Base-by-base conservation (phyloP, 441 rosid species). In the Pelargonium fulgidum region DNA sequence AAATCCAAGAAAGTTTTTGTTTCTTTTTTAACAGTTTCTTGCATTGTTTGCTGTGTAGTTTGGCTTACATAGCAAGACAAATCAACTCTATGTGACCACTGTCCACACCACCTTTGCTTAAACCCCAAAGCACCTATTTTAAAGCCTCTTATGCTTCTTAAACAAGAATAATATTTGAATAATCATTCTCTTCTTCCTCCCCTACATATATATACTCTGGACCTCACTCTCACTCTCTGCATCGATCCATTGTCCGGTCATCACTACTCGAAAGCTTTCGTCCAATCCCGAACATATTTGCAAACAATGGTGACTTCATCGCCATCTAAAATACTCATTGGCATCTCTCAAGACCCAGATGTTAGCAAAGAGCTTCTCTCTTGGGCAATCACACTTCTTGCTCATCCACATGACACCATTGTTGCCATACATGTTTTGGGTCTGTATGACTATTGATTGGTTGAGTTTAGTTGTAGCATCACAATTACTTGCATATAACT, bases 401-500 rank as follows among this genome's bases (percentile, higher is more conserved):
- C 98, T 81, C 84, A 58, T 61, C 92, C 94, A 10, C 78, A 73
- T 73, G 92, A 90, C 80, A 70, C 74, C 77, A 78, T 93, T 68
- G 81, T 87, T 58, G 96, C 97, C 76, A 73, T 88, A 48, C 90
- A 85, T 77, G 81, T 93, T 79, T 82, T 89, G 72, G 91, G 98
- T 92, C 45, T 73, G 16, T 20, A 10, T 59, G 11, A 13, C 16
- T 20, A 12, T 36, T 69, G 22, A 56, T 50, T 19, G 29, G 19
- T 16, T 11, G 50, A 33, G 39, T 33, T 7, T 33, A 33, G 39
- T 5, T 33, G 5, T 33, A 33, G 0, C 4, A 7, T 33, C 39
- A 33, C 7, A 33, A 33, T 33, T 33, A 33, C 39, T 33, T 33
- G 5, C 39, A 33, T 33, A 1, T 44, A 44, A 44, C 39, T 61